Evolutionary conservation across 2,329 filamentous ascomycete species (phyloP).

Genomic region (Colletotrichum kahawae): DNA sequence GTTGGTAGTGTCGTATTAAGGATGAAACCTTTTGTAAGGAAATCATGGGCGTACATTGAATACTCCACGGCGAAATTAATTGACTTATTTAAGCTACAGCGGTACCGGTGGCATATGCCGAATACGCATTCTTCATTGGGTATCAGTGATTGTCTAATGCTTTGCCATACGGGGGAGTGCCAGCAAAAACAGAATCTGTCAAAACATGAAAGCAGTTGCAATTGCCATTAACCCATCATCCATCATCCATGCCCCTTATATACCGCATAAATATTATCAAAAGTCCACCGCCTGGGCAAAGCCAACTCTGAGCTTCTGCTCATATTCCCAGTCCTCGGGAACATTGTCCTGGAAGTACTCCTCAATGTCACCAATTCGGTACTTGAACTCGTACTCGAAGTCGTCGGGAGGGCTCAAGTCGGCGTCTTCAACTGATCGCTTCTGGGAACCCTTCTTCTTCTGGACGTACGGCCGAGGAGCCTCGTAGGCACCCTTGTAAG

Average conservation of each 20-base stretch:
- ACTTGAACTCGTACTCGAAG: background rate
- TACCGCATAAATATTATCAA: background rate
- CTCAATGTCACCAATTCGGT: background rate
- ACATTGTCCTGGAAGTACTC: background rate
- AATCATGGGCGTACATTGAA: background rate
- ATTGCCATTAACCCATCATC: background rate
- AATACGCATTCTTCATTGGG: background rate
- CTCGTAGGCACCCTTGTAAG: conserved; percentile 4
- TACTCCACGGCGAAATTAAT: background rate
- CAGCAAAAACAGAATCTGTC: background rate
- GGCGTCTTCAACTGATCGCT: background rate
- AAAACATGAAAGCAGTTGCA: background rate
- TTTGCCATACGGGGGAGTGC: background rate
- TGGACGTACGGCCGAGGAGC: background rate
- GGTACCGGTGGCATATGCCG: background rate
- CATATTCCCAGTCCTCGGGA: background rate
- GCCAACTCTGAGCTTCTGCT: background rate
- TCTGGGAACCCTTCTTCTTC: background rate
- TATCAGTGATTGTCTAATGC: background rate
- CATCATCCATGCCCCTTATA: background rate
- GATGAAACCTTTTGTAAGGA: background rate
- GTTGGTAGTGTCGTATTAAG: background rate
- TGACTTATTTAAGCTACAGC: background rate
- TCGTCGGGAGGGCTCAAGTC: background rate
- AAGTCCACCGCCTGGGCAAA: background rate